Percentiles rank a stretch among this genome's conserved stretches.
Conservation (phyloP, 129 eudicot species). For the Ambrosia trifida region DNA sequence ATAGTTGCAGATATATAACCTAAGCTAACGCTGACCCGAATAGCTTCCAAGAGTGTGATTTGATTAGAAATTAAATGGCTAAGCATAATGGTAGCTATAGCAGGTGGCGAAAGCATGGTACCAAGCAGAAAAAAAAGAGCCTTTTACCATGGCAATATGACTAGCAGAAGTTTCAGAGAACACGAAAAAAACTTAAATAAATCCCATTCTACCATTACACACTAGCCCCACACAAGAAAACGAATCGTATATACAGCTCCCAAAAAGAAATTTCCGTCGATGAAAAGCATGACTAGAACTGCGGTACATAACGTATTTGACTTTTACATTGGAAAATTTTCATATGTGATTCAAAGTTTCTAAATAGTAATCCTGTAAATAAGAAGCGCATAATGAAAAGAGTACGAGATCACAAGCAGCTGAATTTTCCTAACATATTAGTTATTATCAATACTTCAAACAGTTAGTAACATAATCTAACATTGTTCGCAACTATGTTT, state of each 20-base stretch:
- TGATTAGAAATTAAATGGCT: background rate
- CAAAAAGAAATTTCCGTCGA: background rate
- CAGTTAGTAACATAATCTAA: background rate
- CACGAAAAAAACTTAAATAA: background rate
- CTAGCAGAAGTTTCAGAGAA: background rate
- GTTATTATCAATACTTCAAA: background rate
- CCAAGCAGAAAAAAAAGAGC: background rate
- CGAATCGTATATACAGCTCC: background rate
- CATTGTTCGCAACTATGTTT: constrained; percentile 12
- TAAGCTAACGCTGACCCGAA: background rate
- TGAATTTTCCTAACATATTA: constrained; percentile 3
- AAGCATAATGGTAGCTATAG: background rate
- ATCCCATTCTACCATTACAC: background rate
- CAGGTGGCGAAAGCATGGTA: background rate
- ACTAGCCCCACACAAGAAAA: background rate
- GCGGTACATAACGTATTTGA: background rate
- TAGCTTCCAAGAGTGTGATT: background rate
- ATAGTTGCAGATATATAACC: background rate
- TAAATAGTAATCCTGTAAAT: background rate
- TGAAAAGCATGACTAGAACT: background rate
- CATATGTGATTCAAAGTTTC: background rate
- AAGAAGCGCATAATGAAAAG: background rate
- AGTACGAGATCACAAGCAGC: constrained; percentile 5
- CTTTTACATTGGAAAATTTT: background rate
- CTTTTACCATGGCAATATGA: background rate